Conservation (phyloP, 2,329 filamentous ascomycete species). For the Alternaria sp. region DNA sequence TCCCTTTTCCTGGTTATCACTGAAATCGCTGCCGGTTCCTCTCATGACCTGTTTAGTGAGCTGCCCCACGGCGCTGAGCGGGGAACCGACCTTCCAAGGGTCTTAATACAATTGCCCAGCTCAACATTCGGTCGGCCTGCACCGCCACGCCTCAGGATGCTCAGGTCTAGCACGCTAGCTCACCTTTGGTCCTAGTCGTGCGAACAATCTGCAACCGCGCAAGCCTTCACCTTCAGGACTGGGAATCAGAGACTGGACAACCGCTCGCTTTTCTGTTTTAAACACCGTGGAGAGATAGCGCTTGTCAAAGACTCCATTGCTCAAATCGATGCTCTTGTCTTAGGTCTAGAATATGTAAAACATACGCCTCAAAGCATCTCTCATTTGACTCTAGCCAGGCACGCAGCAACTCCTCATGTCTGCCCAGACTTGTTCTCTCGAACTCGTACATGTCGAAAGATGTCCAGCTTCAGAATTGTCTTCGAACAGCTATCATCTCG, state of each 20-base stretch:
- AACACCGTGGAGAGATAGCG: background rate
- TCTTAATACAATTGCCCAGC: background rate
- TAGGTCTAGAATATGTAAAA: too few species aligned
- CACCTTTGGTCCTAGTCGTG: too few species aligned
- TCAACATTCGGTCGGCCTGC: too few species aligned
- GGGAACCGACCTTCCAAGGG: background rate
- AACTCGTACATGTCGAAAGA: too few species aligned
- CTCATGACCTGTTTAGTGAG: background rate
- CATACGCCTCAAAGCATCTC: too few species aligned
- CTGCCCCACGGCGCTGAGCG: background rate
- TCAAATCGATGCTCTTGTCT: too few species aligned
- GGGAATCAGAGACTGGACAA: background rate
- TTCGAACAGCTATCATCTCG: background rate
- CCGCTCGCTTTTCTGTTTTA: background rate
- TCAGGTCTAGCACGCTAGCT: background rate
- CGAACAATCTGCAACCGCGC: too few species aligned
- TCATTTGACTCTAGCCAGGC: fast-evolving
- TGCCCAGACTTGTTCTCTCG: too few species aligned
- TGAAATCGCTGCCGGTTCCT: background rate
- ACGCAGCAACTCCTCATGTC: too few species aligned
- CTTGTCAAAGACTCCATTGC: background rate
- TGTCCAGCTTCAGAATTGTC: background rate
- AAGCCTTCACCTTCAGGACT: background rate
- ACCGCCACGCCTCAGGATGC: too few species aligned
- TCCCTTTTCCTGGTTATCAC: background rate